Evolutionary conservation across 192 early-diverging fungal genomes (phyloP).

Genomic region (Gigaspora rosea): DNA sequence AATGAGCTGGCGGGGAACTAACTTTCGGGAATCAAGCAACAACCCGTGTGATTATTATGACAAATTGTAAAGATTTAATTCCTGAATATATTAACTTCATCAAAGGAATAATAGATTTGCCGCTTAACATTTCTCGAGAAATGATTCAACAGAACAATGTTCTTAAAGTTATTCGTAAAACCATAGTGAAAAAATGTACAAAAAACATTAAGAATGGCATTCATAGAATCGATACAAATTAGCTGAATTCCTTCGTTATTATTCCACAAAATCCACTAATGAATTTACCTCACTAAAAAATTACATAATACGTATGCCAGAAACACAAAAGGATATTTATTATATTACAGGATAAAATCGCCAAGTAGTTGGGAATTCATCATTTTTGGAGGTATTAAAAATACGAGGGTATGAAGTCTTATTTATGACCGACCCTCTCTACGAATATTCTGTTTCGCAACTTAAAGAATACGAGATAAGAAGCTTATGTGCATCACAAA

Average conservation of each 20-base stretch:
- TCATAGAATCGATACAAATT: conserved; percentile 98
- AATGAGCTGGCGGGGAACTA: too few species aligned
- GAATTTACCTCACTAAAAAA: conserved; percentile 99
- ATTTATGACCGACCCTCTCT: conserved; percentile 99
- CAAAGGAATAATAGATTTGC: conserved; percentile 99
- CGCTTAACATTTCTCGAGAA: conserved; percentile 99
- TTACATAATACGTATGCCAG: conserved; percentile 99
- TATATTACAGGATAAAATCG: conserved; percentile 97
- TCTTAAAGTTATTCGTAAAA: conserved; percentile 99
- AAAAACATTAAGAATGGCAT: conserved; percentile 99
- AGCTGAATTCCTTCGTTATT: conserved; percentile 94
- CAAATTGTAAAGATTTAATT: too few species aligned
- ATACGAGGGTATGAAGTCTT: conserved; percentile 99
- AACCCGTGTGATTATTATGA: too few species aligned
- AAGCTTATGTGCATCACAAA: conserved; percentile 97
- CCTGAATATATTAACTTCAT: too few species aligned
- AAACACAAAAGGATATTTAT: conserved; percentile 99
- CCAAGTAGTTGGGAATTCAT: conserved; percentile 92
- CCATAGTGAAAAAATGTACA: conserved; percentile 97
- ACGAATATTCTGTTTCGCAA: conserved; percentile 98
- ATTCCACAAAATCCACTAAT: conserved; percentile 98
- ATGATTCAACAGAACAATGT: conserved; percentile 99
- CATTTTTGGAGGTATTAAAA: conserved; percentile 98
- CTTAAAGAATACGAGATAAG: conserved; percentile 99
- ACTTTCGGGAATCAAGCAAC: too few species aligned